Evolutionary conservation across 257 asterid species (phyloP).

Genomic region (Solanum bukasovii): DNA sequence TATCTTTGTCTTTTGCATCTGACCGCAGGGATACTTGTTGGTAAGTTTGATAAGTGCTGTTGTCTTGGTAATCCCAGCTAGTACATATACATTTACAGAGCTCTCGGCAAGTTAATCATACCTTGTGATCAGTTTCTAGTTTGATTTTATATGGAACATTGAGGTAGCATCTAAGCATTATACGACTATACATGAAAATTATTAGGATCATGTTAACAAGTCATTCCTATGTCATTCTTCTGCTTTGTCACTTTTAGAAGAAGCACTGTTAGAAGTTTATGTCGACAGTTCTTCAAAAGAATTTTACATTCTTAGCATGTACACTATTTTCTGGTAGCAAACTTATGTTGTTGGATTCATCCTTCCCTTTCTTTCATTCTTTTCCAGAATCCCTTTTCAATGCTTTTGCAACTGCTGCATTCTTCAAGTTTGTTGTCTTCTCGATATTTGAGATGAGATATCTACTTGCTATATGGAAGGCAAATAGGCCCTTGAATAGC

Average conservation of each 20-base stretch:
- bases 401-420: conserved; percentile 98
- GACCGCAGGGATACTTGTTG: conserved; percentile 94
- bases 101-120: not conserved
- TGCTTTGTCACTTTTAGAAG: not conserved
- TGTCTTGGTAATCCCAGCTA: not conserved
- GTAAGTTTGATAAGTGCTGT: conserved; percentile 32
- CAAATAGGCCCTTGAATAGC: conserved; percentile 62
- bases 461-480: conserved; percentile 97
- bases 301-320: not conserved
- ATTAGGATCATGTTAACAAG: not conserved
- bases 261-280: not conserved
- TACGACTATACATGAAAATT: not conserved
- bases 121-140: not conserved
- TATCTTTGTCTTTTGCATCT: conserved; percentile 95
- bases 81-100: not conserved
- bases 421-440: conserved; percentile 96
- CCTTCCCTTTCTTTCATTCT: not conserved
- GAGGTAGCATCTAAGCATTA: not conserved
- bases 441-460: conserved; percentile 97
- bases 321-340: not conserved
- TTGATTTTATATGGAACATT: not conserved
- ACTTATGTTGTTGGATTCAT: not conserved
- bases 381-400: conserved; percentile 86
- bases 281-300: not conserved
- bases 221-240: not conserved